Percentiles rank a stretch among this genome's conserved stretches.
phyloP scores from a whole-genome alignment of 2,329 filamentous ascomycete genomes.

The Aspergillus sp. region DNA sequence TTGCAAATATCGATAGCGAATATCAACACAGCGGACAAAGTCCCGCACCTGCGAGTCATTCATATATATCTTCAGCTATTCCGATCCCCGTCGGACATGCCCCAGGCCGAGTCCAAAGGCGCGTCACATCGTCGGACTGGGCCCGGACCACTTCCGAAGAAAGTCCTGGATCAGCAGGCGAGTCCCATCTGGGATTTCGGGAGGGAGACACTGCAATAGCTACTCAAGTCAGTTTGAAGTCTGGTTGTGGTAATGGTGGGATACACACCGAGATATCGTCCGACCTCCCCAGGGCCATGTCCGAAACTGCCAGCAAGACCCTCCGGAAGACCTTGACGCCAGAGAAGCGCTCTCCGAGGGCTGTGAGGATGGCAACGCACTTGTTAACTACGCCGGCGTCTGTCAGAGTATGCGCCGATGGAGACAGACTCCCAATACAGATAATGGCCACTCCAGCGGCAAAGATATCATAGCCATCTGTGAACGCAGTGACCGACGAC shows the following conservation, averaged over 20 bases:
- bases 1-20: too few species aligned
- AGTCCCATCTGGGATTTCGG: not conserved
- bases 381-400: slow-evolving; percentile 9
- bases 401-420: not conserved
- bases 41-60: too few species aligned
- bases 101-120: too few species aligned
- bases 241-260: too few species aligned
- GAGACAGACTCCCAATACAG: not conserved
- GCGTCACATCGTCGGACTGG: slow-evolving; percentile 4
- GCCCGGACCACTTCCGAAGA: not conserved
- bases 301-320: slow-evolving; percentile 13
- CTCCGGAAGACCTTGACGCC: slow-evolving; percentile 16
- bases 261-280: too few species aligned
- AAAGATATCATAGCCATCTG: slow-evolving; percentile 23
- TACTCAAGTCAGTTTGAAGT: not conserved
- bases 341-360: slow-evolving; percentile 17
- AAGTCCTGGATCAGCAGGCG: not conserved
- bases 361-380: slow-evolving; percentile 18
- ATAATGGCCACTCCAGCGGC: slow-evolving; percentile 16
- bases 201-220: not conserved
- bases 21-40: too few species aligned
- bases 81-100: too few species aligned
- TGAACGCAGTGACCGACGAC: slow-evolving; percentile 12
- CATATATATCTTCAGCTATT: too few species aligned
- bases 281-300: not conserved